Conservation (phyloP, 2,329 filamentous ascomycete genomes). For the Trichoderma sp. region DNA sequence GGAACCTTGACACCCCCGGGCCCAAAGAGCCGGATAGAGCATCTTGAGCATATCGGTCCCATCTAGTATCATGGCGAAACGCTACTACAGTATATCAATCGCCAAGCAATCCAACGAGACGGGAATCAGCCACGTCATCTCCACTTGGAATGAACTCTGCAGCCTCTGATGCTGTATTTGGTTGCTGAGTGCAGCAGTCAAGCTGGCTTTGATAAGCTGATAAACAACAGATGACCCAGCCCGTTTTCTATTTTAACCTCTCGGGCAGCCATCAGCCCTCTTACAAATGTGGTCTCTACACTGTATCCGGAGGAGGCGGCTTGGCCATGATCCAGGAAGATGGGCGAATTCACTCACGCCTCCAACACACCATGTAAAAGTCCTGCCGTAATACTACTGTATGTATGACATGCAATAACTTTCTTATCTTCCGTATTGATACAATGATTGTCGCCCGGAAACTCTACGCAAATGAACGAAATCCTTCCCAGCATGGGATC, state of each 20-base stretch:
- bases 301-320: neutral
- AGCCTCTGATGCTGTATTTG: neutral
- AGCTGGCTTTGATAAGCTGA: constrained; percentile 6
- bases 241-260: neutral
- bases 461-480: neutral
- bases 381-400: neutral
- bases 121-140: constrained; percentile 11
- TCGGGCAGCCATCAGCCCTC: neutral
- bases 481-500: neutral
- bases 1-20: neutral
- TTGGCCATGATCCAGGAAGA: neutral
- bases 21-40: neutral
- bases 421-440: neutral
- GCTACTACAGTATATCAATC: neutral
- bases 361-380: neutral
- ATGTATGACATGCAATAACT: neutral
- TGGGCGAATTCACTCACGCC: neutral
- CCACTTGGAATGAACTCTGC: constrained; percentile 11
- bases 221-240: neutral
- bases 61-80: neutral
- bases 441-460: neutral
- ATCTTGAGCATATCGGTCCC: neutral
- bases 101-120: neutral
- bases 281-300: neutral
- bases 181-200: neutral